Evolutionary conservation across 768 basidiomycete species (phyloP).

Genomic region (Mycena belliarum): DNA sequence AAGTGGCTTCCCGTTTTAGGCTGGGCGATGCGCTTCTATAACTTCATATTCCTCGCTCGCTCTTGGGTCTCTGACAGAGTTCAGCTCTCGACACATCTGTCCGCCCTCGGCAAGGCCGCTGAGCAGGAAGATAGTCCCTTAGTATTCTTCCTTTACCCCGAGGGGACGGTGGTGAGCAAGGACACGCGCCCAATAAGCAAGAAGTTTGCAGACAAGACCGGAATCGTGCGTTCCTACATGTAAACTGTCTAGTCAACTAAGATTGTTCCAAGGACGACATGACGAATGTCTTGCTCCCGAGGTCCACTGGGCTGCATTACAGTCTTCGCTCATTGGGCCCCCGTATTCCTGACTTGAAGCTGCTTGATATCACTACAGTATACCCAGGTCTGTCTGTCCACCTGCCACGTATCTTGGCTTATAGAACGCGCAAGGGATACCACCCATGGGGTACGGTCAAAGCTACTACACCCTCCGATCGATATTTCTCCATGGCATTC

Average conservation of each 20-base stretch:
- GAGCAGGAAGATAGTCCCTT: slow-evolving; percentile 70
- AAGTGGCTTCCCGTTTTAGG: slow-evolving; percentile 78
- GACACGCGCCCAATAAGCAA: slow-evolving; percentile 84
- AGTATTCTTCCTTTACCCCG: slow-evolving; percentile 88
- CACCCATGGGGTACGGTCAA: slow-evolving; percentile 80
- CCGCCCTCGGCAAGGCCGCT: slow-evolving; percentile 68
- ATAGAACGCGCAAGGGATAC: slow-evolving; percentile 54
- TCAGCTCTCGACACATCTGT: slow-evolving; percentile 65
- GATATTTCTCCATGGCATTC: slow-evolving; percentile 76
- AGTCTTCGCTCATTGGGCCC: slow-evolving; percentile 80
- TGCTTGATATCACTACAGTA: slow-evolving; percentile 89
- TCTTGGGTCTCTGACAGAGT: slow-evolving; percentile 86
- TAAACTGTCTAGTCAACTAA: not conserved
- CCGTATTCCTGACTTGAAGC: slow-evolving; percentile 69
- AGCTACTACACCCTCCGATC: slow-evolving; percentile 88
- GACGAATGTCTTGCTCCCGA: slow-evolving; percentile 79
- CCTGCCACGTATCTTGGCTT: slow-evolving; percentile 5
- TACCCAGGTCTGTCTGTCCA: slow-evolving; percentile 70
- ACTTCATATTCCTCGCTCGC: slow-evolving; percentile 90
- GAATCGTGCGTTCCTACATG: slow-evolving; percentile 66
- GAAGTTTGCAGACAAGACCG: slow-evolving; percentile 86
- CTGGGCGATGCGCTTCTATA: slow-evolving; percentile 95
- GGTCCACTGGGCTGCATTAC: slow-evolving; percentile 89
- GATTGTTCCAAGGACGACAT: slow-evolving; percentile 67
- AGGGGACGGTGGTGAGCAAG: slow-evolving; percentile 90